Percentiles rank a stretch among this genome's conserved stretches.
phyloP scores from a whole-genome alignment of 495 filamentous ascomycete species.

The Schizothecium vesticola region DNA sequence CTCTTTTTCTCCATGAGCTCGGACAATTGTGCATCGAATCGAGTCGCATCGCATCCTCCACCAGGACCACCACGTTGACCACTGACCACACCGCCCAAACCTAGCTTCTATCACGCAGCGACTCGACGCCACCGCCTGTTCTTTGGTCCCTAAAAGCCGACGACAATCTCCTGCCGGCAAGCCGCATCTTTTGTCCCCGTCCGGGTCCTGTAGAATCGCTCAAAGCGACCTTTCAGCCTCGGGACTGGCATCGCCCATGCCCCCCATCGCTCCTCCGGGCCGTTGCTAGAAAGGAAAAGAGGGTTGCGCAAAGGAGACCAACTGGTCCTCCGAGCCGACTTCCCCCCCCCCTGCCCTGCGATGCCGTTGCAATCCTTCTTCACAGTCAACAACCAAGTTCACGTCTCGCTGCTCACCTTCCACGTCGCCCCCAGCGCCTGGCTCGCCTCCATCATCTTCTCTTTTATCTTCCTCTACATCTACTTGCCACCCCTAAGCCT shows the following conservation, averaged over 20 bases:
- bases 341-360: neutral
- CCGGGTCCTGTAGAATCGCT: neutral
- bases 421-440: conserved; percentile 50
- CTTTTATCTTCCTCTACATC: conserved; percentile 46
- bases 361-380: conserved; percentile 44
- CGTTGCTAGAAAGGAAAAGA: neutral
- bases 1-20: conserved; percentile 6
- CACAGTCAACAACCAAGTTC: conserved; percentile 43
- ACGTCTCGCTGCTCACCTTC: conserved; percentile 49
- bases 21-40: neutral
- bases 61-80: no score
- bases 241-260: neutral
- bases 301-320: neutral
- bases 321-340: neutral
- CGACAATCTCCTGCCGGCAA: no score
- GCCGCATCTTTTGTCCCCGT: neutral
- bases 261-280: neutral
- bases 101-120: neutral
- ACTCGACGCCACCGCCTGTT: no score
- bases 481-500: conserved; percentile 37
- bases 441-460: conserved; percentile 44
- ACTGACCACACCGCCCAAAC: neutral
- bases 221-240: neutral
- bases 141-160: no score
- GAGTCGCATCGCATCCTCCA: neutral